Evolutionary conservation across 768 basidiomycete species (phyloP).

Genomic region (Pisolithus microcarpus): DNA sequence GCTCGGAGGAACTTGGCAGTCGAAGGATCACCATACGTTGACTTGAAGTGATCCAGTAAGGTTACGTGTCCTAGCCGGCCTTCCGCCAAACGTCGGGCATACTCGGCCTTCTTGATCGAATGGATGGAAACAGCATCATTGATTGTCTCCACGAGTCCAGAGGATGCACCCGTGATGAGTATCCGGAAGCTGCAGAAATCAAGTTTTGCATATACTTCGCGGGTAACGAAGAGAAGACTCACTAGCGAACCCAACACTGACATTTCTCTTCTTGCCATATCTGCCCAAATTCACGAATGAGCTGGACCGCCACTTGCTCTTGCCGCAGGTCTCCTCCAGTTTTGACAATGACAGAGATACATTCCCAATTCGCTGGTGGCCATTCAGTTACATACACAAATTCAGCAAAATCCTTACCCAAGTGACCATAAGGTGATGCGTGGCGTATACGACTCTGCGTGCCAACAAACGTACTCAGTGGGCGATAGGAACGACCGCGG

Average conservation of each 20-base stretch:
- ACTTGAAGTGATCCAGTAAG: constrained; percentile 85
- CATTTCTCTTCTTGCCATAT: constrained; percentile 96
- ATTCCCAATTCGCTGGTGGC: constrained; percentile 67
- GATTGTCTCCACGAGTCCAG: constrained; percentile 95
- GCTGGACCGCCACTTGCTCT: constrained; percentile 93
- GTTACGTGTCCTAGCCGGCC: constrained; percentile 83
- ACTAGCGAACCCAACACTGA: constrained; percentile 93
- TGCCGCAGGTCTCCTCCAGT: constrained; percentile 95
- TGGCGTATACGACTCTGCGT: constrained; percentile 80
- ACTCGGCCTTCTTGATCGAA: constrained; percentile 98
- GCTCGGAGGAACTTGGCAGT: constrained; percentile 85
- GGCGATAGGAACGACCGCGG: constrained; percentile 2
- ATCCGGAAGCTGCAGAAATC: constrained; percentile 74
- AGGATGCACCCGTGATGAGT: constrained; percentile 85
- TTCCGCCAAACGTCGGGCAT: constrained; percentile 77
- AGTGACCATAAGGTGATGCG: constrained; percentile 91
- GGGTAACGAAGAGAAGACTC: constrained; percentile 19
- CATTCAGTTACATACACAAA: not conserved
- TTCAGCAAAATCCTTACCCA: constrained; percentile 44
- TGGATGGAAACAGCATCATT: constrained; percentile 98
- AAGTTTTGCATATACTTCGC: not conserved
- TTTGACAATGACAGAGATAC: constrained; percentile 96
- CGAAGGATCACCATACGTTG: constrained; percentile 82
- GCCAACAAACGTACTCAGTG: not conserved
- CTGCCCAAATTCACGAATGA: constrained; percentile 85